Evolutionary conservation across 805 yeast species (phyloP).

Genomic region (Cyberlindnera lachancei): DNA sequence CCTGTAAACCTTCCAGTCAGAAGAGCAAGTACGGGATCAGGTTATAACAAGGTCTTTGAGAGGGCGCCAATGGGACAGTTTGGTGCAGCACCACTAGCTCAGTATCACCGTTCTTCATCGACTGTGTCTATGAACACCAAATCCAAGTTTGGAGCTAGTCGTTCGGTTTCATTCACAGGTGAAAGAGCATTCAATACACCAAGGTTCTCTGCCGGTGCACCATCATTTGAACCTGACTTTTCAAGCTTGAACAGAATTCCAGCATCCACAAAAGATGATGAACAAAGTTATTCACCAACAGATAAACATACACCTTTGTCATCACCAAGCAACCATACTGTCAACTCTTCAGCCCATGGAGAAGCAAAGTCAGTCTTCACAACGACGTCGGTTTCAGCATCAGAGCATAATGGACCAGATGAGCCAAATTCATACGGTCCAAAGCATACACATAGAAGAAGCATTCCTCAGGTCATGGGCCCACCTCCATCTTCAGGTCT

Average conservation of each 20-base stretch:
- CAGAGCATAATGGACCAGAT: conserved; percentile 13
- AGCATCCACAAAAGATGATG: conserved; percentile 1
- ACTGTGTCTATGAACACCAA: conserved; percentile 2
- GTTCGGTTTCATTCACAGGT: conserved; percentile 18
- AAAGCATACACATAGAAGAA: conserved; percentile 12
- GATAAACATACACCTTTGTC: conserved; percentile 20
- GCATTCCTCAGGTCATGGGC: conserved; percentile 5
- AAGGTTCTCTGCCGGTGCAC: conserved; percentile 1
- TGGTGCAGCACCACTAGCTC: conserved; percentile 2
- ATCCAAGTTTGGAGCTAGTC: conserved; percentile 6
- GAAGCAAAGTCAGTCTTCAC: conserved; percentile 21
- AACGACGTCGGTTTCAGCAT: conserved; percentile 19
- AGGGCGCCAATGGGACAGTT: conserved; percentile 15
- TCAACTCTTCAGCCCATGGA: conserved; percentile 16
- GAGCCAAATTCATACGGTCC: conserved; percentile 12
- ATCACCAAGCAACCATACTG: conserved; percentile 20
- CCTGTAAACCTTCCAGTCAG: conserved; percentile 58
- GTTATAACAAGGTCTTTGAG: conserved; percentile 1
- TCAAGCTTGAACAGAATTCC: neutral
- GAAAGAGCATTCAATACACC: conserved; percentile 8
- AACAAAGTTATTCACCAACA: conserved; percentile 4
- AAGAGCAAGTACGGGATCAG: conserved; percentile 28
- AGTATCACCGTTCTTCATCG: conserved; percentile 3
- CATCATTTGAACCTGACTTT: conserved; percentile 1
- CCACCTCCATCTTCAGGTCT: conserved; percentile 11